Base-by-base conservation (phyloP, 2,329 filamentous ascomycete genomes). In the Trichothecium sympodiale region DNA sequence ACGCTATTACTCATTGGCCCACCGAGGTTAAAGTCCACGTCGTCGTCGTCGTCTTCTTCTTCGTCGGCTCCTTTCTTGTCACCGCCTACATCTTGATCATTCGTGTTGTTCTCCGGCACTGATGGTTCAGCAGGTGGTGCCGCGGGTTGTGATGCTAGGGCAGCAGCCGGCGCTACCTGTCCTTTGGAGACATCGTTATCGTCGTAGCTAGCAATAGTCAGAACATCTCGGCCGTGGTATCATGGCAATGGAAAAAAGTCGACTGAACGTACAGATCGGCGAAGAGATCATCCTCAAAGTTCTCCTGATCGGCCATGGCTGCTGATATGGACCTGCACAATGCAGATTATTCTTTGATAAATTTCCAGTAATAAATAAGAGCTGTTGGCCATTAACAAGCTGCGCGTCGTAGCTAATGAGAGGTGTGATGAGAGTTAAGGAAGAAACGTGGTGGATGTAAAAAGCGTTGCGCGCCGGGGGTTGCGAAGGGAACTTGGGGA, bases 201-300 rank as follows among this genome's bases (percentile, higher is more conserved):
- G 44, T 83, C 77, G 52, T 83, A 82, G 41, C 79, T 82, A n/a
- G 43, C 20, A 25, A 25, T 12, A 4, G n/a, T 8, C 12, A 28
- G 20, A 10, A 25, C 6, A 25, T 25, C 6, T 10, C 6, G 10
- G 20, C 10, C 20, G 20, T 38, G 10, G 33, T 35, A 36, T 34
- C 15, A 13, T 10, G 31, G 32, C 20, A n/a, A 28, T 32, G 10
- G 18, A 13, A 15, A 14, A 30, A 14, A 15, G 17, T 18, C 18
- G 31, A n/a, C 17, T 29, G 16, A 14, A 47, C 85, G 64, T 68
- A 94, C 87, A 94, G 75, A 64, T 94, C 88, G 51, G 87, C 87
- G 61, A 94, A 94, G 61, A 94, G 83, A 71, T 94, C 87, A 53
- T 94, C 88, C 49, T 94, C 87, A 47, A 86, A 79, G 47, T 84